phyloP scores from a whole-genome alignment of 805 yeast genomes.

The Pichia pseudocactophila region DNA sequence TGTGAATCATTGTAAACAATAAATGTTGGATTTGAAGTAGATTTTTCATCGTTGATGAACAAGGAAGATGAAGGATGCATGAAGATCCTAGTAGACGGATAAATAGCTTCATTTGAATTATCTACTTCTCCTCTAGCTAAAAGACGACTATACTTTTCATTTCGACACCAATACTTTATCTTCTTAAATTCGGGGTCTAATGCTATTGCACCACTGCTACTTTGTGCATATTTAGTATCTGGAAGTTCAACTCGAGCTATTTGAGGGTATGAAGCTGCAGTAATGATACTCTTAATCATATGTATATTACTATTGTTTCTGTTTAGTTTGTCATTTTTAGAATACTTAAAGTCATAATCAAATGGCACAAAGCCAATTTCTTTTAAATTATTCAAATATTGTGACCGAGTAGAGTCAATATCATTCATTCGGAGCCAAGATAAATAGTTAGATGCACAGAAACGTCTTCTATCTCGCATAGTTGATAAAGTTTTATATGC shows the following conservation, averaged over 20 bases:
- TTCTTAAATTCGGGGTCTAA: conserved; percentile 74
- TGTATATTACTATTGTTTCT: conserved; percentile 41
- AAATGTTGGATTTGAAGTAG: conserved; percentile 31
- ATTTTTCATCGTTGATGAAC: conserved; percentile 34
- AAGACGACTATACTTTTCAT: conserved; percentile 39
- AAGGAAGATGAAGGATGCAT: conserved; percentile 80
- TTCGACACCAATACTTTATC: conserved; percentile 65
- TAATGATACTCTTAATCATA: conserved; percentile 56
- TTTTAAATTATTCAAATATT: conserved; percentile 58
- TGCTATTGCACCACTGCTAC: conserved; percentile 72
- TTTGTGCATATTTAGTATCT: conserved; percentile 62
- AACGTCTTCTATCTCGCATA: conserved; percentile 31
- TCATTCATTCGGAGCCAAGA: conserved; percentile 62
- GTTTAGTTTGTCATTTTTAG: conserved; percentile 29
- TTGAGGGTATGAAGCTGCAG: conserved; percentile 80
- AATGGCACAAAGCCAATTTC: conserved; percentile 73
- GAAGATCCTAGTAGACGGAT: conserved; percentile 66
- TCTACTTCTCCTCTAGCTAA: conserved; percentile 8
- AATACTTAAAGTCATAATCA: conserved; percentile 27
- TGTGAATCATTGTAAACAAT: conserved; percentile 53
- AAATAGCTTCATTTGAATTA: conserved; percentile 16
- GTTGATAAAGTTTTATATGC: conserved; percentile 34
- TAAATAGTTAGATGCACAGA: conserved; percentile 46
- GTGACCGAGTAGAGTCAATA: conserved; percentile 59
- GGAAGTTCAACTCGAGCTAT: conserved; percentile 77